Evolutionary conservation across 371 early-diverging fungal species (phyloP), one percentile per base, ranked within the genome.

Genomic region (Zychaea mexicana): DNA sequence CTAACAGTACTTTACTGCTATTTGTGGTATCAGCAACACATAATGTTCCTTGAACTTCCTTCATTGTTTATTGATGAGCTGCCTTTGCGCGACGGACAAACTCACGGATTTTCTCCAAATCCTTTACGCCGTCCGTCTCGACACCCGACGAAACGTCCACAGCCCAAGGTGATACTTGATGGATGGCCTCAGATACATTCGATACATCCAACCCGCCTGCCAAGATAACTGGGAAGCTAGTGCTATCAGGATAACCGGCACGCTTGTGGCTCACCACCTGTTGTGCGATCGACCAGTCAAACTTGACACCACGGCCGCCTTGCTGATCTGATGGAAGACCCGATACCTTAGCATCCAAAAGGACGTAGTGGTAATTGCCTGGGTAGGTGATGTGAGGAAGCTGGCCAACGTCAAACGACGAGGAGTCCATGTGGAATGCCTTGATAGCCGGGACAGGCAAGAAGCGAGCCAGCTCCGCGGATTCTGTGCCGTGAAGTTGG

Each of bases 111-210:
- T 91, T 90, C 10, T 67, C 60, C 24, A 81, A 67, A 67, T 92
- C 91, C 74, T 94, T 93, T 22, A 69, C 76, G 33, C 87, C 90
- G 57, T 91, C 76, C 21, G 87, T 88, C 70, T 96, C 96, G 0
- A 96, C 92, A 24, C 97, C 98, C 32, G 93, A 93, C 7, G 93
- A 91, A 10, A 96, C 95, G 84, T 98, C 98, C 22, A 96, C 97
- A 21, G 88, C 89, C 91, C 90, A 92, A 5, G 95, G 94, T 28
- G 82, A 73, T 2, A 90, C 91, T 42, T 81, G 78, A 3, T 66
- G 71, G 26, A 94, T 79, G 0, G 95, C 95, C 31, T 85, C 74
- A 0, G 69, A 75, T 7, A 96, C 95, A 69, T 97, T 98, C 5
- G 87, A 81, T 3, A 91, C 89, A 24, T 84, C 87, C 66, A 98